These are phyloP conservation scores for Escallonia herrerae DNA, from an alignment of 129 eudicot species.

Conservation along the genomic window DNA sequence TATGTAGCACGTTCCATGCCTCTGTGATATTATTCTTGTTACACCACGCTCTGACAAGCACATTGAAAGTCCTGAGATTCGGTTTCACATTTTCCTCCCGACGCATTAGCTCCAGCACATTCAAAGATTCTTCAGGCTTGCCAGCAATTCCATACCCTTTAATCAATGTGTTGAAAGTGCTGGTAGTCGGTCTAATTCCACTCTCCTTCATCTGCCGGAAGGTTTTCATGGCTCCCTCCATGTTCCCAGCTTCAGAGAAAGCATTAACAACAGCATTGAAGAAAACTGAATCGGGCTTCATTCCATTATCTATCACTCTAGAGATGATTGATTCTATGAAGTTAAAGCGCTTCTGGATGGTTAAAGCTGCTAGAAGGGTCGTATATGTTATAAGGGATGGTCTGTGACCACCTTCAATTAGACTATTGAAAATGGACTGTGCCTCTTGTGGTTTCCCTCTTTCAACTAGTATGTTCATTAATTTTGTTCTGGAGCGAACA, in stretches of 20 bases:
- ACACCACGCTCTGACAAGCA: conserved; percentile 52
- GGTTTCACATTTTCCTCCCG: conserved; percentile 35
- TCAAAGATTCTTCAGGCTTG: conserved; percentile 42
- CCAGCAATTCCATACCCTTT: conserved; percentile 50
- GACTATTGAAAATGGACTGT: conserved; percentile 29
- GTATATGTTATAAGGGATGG: conserved; percentile 58
- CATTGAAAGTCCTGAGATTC: conserved; percentile 42
- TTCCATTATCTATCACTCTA: conserved; percentile 28
- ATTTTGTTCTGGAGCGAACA: conserved; percentile 40
- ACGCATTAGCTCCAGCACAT: conserved; percentile 32
- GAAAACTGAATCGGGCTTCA: conserved; percentile 52
- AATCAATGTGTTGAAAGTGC: conserved; percentile 42
- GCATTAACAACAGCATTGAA: conserved; percentile 49
- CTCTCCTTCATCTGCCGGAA: conserved; percentile 38
- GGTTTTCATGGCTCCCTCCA: conserved; percentile 46
- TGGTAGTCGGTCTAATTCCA: conserved; percentile 33
- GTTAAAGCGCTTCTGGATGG: conserved; percentile 34
- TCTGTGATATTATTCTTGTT: conserved; percentile 25
- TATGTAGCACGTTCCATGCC: conserved; percentile 37
- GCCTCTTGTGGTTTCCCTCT: conserved; percentile 47
- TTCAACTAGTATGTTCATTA: conserved; percentile 43
- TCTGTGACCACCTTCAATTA: conserved; percentile 42
- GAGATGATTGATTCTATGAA: conserved; percentile 33
- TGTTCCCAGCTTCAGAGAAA: conserved; percentile 47
- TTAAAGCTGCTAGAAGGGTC: conserved; percentile 38